Evolutionary conservation across 2,329 filamentous ascomycete species (phyloP), one percentile per base, ranked within the genome.

Genomic region (Seiridium cupressi): DNA sequence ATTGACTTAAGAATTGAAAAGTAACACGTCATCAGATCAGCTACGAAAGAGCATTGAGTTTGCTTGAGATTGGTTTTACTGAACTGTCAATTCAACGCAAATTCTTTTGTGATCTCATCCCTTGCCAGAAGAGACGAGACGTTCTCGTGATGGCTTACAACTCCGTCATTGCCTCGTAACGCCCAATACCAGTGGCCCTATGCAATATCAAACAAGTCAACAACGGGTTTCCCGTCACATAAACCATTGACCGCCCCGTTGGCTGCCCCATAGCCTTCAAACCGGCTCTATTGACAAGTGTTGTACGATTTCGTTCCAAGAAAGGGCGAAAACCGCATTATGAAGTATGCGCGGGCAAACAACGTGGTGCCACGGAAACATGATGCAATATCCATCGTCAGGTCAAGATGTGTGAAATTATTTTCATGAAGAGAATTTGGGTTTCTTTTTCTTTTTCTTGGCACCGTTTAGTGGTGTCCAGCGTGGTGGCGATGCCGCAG

Each of bases 401-500:
- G 32, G 31, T n/a, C 44, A 57, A 38, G 18, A 44, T 55, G 38
- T 55, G 34, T 44, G 54, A 26, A 57, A 57, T 11, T 57, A 57
- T 57, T 57, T 59, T 61, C 56, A 51, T 57, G 51, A 54, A 59
- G 44, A 44, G 34, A 53, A 63, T 47, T 38, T 46, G 40, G 40
- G 42, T 26, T 26, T 26, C 18, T 26, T 26, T 26, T 26, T 26
- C 18, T 26, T 26, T 26, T 26, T 26, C 18, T 26, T 26, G 47
- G 53, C 10, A 46, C 48, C 18, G 44, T 31, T 42, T 38, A 26
- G 7, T 32, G 51, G 13, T 40, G 56, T 49, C 38, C 44, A 44
- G 44, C 65, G 44, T 58, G 65, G 60, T 76, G 74, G 49, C 71
- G 73, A 63, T 79, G 80, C 53, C 74, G 72, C 68, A 79, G 77